A percentile compares a stretch with the other conserved stretches of the same genome.
Evolutionary conservation across 2,329 filamentous ascomycete species (phyloP).

Genomic region (Setomelanomma holmii): DNA sequence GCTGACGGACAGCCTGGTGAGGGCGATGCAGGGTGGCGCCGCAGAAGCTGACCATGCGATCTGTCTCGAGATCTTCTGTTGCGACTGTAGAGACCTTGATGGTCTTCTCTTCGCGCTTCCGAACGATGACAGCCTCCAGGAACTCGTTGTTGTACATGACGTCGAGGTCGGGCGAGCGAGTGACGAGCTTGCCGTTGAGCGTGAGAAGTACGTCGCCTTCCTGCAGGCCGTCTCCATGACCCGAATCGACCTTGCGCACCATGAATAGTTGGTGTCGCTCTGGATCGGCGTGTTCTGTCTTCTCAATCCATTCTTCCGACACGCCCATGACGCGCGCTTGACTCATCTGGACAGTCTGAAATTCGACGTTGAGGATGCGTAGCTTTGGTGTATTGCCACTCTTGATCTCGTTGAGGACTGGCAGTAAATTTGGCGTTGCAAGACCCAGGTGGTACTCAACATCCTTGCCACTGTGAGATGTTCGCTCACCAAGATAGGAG

Average conservation of each 20-base stretch:
- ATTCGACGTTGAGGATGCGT: slow-evolving; percentile 91
- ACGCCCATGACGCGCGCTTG: slow-evolving; percentile 98
- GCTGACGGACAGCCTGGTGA: slow-evolving; percentile 94
- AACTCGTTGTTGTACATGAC: slow-evolving; percentile 91
- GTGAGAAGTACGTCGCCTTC: slow-evolving; percentile 95
- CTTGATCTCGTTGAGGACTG: slow-evolving; percentile 87
- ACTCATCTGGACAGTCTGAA: slow-evolving; percentile 94
- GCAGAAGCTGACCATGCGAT: slow-evolving; percentile 91
- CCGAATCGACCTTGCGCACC: slow-evolving; percentile 86
- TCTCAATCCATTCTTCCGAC: slow-evolving; percentile 91
- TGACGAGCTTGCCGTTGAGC: slow-evolving; percentile 90
- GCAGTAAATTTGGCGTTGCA: slow-evolving; percentile 84
- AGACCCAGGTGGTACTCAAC: slow-evolving; percentile 96
- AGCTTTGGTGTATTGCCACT: slow-evolving; percentile 79
- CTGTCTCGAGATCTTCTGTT: slow-evolving; percentile 89
- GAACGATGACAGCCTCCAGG: slow-evolving; percentile 84
- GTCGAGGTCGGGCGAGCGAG: slow-evolving; percentile 89
- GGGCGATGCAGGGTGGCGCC: slow-evolving; percentile 91
- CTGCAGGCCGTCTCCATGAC: slow-evolving; percentile 69
- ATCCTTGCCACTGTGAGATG: slow-evolving; percentile 78
- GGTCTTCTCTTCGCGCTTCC: slow-evolving; percentile 79
- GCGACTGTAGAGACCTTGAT: slow-evolving; percentile 84
- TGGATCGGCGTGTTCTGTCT: slow-evolving; percentile 86
- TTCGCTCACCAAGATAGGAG: slow-evolving; percentile 92
- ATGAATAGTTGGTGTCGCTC: slow-evolving; percentile 97